Evolutionary conservation across 176 grass and related monocot species (phyloP), one percentile per base, ranked within the genome.

Genomic region (Rhynchospora pubera): DNA sequence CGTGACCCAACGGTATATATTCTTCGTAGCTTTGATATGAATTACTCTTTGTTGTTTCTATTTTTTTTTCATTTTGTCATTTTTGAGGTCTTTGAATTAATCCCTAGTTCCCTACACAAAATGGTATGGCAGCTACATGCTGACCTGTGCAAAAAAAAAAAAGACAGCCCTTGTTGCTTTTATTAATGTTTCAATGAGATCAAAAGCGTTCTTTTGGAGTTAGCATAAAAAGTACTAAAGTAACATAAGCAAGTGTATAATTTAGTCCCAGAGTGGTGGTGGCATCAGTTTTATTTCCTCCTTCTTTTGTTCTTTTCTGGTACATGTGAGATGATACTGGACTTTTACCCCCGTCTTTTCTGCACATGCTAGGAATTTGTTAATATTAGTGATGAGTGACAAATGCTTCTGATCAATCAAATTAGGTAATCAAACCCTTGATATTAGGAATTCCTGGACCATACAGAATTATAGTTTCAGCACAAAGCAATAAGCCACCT

Each of bases 1-100:
- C 79, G 87, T 34, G 23, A 93, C 15, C 50, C 59, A 75, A 88
- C 50, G 72, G 72, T 77, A 77, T 55, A 56, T 14, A 77, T 28
- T 24, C 48, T 55, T 55, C 13, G 55, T 55, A 15, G 19, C 23
- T 84, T 87, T 2, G 65, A 60, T 45, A 44, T 14, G 7, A 39
- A 85, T 24, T 66, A 28, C 45, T 50, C 23, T 85, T 50, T 23
- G 21, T 57, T 19, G 43, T 28, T 46, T 18, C 39, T 15, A 24
- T 57, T n/a, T 30, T 34, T 45, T 23, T 57, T 45, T 53, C 18
- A 10, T 60, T 22, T 85, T 14, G 52, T 48, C 24, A 63, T 82
- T 43, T 62, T 76, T 65, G 14, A 26, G 3, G 45, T 79, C 6
- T 24, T 59, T 58, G 24, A 12, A 22, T 16, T 39, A 83, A 66